Evolutionary conservation across 1,284 basidiomycete genomes (phyloP).

Genomic region (Bjerkandera adusta): DNA sequence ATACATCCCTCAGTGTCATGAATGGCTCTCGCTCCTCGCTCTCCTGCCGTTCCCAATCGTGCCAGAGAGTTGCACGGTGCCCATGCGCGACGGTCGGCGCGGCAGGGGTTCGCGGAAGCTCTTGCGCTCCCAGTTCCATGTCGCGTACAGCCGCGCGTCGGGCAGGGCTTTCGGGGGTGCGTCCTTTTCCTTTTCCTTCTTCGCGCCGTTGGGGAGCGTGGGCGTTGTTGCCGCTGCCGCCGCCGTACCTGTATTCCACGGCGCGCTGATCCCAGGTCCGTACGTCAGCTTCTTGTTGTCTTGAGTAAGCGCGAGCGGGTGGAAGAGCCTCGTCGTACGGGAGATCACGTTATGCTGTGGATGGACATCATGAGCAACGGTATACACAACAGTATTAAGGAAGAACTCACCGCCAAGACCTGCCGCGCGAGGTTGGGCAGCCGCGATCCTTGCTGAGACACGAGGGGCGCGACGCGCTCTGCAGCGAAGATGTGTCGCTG

Average conservation of each 20-base stretch:
- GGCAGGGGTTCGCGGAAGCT: constrained; percentile 53
- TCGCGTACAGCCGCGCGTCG: constrained; percentile 68
- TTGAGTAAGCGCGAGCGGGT: constrained; percentile 58
- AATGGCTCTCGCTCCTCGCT: constrained; percentile 9
- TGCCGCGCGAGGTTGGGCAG: constrained; percentile 60
- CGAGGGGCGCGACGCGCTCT: constrained; percentile 50
- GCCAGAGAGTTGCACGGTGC: constrained; percentile 24
- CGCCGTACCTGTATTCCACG: constrained; percentile 53
- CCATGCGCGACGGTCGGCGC: constrained; percentile 27
- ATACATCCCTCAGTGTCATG: not conserved
- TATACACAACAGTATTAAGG: not conserved
- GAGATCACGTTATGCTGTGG: constrained; percentile 26
- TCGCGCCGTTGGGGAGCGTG: constrained; percentile 34
- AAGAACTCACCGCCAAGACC: constrained; percentile 56
- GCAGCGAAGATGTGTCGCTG: constrained; percentile 50
- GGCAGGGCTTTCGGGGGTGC: constrained; percentile 45
- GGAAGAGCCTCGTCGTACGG: constrained; percentile 60
- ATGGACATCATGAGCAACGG: constrained; percentile 31
- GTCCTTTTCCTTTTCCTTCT: constrained; percentile 32
- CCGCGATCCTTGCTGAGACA: constrained; percentile 51
- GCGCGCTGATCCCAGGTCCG: constrained; percentile 57
- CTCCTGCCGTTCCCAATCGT: constrained; percentile 12
- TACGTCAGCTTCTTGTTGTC: constrained; percentile 59
- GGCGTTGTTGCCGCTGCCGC: constrained; percentile 30
- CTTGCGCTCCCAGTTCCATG: constrained; percentile 74